Evolutionary conservation across 2,329 filamentous ascomycete species (phyloP).

Genomic region (Colletotrichum graminicola): DNA sequence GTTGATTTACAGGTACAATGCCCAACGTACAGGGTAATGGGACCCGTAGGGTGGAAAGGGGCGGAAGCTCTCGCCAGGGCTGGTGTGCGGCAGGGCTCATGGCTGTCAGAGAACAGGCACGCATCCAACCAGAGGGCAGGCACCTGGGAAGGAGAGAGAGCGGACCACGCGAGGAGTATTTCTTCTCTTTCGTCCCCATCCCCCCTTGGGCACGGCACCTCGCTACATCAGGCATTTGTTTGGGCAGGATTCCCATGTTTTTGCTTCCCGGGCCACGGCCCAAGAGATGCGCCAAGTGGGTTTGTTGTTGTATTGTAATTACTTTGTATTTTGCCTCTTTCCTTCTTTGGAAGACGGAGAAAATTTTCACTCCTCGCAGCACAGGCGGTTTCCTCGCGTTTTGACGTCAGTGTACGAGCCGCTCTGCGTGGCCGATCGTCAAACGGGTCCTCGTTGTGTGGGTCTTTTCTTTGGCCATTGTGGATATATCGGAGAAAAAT

Average conservation of each 20-base stretch:
- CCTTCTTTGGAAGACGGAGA: neutral
- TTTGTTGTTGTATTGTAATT: no score
- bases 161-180: neutral
- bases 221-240: neutral
- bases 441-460: neutral
- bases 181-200: neutral
- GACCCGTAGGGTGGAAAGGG: neutral
- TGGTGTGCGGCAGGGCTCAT: conserved; percentile 16
- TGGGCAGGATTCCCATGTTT: neutral
- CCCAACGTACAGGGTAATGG: neutral
- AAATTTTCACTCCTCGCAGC: conserved; percentile 21
- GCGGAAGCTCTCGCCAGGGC: conserved; percentile 7
- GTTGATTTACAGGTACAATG: neutral
- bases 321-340: neutral
- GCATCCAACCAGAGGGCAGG: neutral
- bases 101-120: conserved; percentile 6
- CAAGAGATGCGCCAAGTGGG: neutral
- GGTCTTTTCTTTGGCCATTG: conserved; percentile 8
- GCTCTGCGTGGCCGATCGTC: conserved; percentile 10
- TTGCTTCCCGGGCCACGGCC: no score
- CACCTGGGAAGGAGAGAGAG: neutral
- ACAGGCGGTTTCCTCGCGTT: conserved; percentile 8
- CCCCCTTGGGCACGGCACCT: no score
- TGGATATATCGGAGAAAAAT: conserved; percentile 9
- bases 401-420: conserved; percentile 26